Evolutionary conservation across 371 early-diverging fungal genomes (phyloP).

Genomic region (Mucor saturninus): DNA sequence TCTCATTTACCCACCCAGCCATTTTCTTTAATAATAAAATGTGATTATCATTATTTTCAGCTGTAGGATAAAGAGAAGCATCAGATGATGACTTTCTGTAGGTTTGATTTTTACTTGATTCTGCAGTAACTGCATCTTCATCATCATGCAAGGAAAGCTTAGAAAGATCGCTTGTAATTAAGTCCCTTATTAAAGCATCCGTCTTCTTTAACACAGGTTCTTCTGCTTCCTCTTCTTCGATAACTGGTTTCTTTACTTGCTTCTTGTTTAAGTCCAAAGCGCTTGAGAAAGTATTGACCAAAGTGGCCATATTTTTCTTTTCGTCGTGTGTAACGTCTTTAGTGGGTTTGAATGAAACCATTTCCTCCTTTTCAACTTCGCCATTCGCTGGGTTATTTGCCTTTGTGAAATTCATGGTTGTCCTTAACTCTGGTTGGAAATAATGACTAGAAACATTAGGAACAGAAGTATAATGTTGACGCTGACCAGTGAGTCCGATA

Average conservation of each 20-base stretch:
- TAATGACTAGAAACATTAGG: constrained; percentile 30
- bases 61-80: constrained; percentile 20
- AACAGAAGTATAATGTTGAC: constrained; percentile 40
- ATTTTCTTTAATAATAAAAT: constrained; percentile 21
- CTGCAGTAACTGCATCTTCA: background rate
- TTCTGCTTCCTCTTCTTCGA: constrained; percentile 1
- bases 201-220: background rate
- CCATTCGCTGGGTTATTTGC: constrained; percentile 16
- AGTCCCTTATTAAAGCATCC: constrained; percentile 13
- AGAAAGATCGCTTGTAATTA: constrained; percentile 26
- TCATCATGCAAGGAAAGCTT: constrained; percentile 19
- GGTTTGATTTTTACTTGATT: background rate
- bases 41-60: constrained; percentile 2
- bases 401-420: constrained; percentile 42
- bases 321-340: constrained; percentile 31
- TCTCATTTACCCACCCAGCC: constrained; percentile 26
- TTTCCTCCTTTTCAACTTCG: constrained; percentile 25
- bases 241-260: background rate
- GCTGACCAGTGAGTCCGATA: constrained; percentile 28
- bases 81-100: background rate
- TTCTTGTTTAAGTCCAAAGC: constrained; percentile 2
- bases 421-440: constrained; percentile 41
- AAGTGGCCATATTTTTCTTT: constrained; percentile 42
- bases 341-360: constrained; percentile 29
- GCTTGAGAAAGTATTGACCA: constrained; percentile 38